Conservation (phyloP, 2,329 filamentous ascomycete species). For the Penicillium sp. region DNA sequence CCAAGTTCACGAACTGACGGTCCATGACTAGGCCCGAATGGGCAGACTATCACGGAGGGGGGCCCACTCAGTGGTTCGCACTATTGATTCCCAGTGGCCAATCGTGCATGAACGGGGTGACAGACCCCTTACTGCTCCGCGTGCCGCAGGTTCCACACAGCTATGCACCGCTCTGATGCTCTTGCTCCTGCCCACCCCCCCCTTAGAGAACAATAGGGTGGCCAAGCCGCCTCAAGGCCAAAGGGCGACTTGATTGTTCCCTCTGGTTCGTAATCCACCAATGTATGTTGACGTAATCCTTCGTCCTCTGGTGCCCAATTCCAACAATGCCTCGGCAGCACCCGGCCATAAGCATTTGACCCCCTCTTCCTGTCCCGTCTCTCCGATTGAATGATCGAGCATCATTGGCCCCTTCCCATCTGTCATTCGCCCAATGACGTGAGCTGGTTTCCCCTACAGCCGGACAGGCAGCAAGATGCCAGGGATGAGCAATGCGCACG, state of each 20-base stretch:
- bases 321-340: neutral
- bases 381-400: neutral
- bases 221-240: neutral
- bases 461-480: constrained; percentile 11
- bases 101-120: constrained; percentile 33
- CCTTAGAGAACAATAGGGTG: neutral
- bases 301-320: neutral
- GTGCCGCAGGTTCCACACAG: constrained; percentile 38
- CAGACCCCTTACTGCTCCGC: constrained; percentile 39
- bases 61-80: constrained; percentile 11
- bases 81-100: constrained; percentile 16
- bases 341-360: neutral
- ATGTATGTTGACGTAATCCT: neutral
- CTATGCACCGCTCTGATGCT: constrained; percentile 9
- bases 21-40: neutral
- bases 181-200: constrained; percentile 2
- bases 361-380: neutral
- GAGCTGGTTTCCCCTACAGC: constrained; percentile 23
- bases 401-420: constrained; percentile 6
- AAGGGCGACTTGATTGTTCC: neutral
- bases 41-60: neutral
- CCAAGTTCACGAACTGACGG: neutral
- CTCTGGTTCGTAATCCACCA: neutral
- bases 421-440: constrained; percentile 23
- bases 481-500: constrained; percentile 30